These are phyloP conservation scores for Kwoniella botswanensis DNA, from an alignment of 768 basidiomycete genomes.

Conservation along the genomic window DNA sequence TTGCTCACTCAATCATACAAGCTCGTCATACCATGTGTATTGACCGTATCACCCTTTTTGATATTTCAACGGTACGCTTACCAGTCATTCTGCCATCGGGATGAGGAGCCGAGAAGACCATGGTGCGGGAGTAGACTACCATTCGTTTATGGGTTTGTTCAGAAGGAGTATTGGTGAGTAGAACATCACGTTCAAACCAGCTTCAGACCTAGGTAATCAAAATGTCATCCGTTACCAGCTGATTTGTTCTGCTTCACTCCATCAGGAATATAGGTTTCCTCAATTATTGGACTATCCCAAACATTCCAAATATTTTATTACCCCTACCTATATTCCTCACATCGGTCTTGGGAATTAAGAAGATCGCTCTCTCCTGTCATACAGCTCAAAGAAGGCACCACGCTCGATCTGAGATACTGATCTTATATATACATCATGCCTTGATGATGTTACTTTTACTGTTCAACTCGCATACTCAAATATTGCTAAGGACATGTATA, in stretches of 20 bases:
- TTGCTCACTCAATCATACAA: slow-evolving; percentile 1
- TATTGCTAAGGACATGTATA: slow-evolving; percentile 75
- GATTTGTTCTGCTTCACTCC: not conserved
- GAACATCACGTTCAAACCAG: not conserved
- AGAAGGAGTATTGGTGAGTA: slow-evolving; percentile 74
- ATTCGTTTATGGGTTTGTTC: slow-evolving; percentile 79
- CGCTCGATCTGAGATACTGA: slow-evolving; percentile 60
- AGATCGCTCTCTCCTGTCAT: not conserved
- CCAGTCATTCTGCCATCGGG: slow-evolving; percentile 66
- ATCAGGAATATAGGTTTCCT: slow-evolving; percentile 75
- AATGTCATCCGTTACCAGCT: not conserved
- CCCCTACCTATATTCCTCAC: slow-evolving; percentile 70
- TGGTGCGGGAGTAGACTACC: slow-evolving; percentile 75
- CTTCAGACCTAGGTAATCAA: too few relatives aligned
- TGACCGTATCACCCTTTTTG: slow-evolving; percentile 71
- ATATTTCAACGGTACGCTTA: slow-evolving; percentile 74
- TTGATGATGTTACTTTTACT: slow-evolving; percentile 69
- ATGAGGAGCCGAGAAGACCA: slow-evolving; percentile 30
- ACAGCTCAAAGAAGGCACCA: too few relatives aligned
- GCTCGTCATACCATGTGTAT: slow-evolving; percentile 58
- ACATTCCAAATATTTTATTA: slow-evolving; percentile 87
- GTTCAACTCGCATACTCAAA: slow-evolving; percentile 84
- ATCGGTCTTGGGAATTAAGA: slow-evolving; percentile 60
- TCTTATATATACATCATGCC: slow-evolving; percentile 77
- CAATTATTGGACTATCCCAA: slow-evolving; percentile 79